phyloP scores from a whole-genome alignment of 208 protist species.

The Crithidia thermophila region DNA sequence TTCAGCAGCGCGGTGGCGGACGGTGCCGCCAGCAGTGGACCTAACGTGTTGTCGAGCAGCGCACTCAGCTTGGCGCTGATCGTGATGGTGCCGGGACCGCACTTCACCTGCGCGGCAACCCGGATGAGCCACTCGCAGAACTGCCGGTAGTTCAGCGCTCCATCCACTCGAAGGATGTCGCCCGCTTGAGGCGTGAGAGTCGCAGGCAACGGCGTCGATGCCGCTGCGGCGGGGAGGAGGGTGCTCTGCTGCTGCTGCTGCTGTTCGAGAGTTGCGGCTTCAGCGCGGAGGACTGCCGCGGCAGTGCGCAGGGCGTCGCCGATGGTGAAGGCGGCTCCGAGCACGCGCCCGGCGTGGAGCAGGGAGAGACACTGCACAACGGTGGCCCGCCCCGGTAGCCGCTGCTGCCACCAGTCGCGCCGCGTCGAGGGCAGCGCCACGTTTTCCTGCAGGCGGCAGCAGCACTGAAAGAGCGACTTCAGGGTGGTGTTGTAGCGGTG shows the following conservation, averaged over 20 bases:
- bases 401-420: conserved; percentile 76
- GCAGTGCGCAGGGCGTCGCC: conserved; percentile 56
- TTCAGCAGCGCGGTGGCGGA: background rate
- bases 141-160: conserved; percentile 74
- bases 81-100: conserved; percentile 36
- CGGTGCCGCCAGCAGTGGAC: background rate
- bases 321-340: conserved; percentile 57
- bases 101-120: conserved; percentile 50
- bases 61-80: conserved; percentile 47
- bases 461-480: conserved; percentile 59
- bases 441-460: conserved; percentile 37
- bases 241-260: background rate
- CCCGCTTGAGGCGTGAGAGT: no score
- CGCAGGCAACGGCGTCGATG: background rate
- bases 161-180: conserved; percentile 39
- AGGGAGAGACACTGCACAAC: conserved; percentile 72
- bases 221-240: background rate
- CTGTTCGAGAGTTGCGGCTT: conserved; percentile 14
- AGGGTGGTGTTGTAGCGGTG: conserved; percentile 76
- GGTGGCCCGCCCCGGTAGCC: conserved; percentile 59
- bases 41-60: conserved; percentile 50
- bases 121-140: conserved; percentile 86
- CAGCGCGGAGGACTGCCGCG: conserved; percentile 39
- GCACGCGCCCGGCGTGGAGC: conserved; percentile 56
- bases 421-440: conserved; percentile 65